A percentile compares a stretch with the other conserved stretches of the same genome.
Conservation (phyloP, 495 filamentous ascomycete genomes). For the Penicillium maclennaniae region DNA sequence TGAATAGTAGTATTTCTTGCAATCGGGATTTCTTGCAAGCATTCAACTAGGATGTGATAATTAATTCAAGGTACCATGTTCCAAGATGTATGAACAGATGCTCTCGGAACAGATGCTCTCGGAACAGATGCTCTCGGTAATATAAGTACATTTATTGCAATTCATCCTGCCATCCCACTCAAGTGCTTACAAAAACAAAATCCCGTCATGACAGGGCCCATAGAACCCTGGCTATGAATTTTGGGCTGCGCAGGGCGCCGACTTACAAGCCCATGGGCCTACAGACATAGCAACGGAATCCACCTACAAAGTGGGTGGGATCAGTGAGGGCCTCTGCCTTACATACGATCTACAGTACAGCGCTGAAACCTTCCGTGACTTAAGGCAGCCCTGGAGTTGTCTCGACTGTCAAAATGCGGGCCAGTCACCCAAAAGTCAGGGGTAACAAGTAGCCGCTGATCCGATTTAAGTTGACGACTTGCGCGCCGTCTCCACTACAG, state of each 20-base stretch:
- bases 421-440: conserved; percentile 4
- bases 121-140: background rate
- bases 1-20: background rate
- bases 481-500: conserved; percentile 16
- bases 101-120: too few species aligned
- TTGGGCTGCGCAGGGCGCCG: background rate
- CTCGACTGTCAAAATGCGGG: background rate
- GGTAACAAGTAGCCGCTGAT: conserved; percentile 6
- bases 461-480: conserved; percentile 11
- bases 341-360: conserved; percentile 1
- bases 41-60: too few species aligned
- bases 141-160: too few species aligned
- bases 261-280: background rate
- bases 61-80: too few species aligned
- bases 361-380: too few species aligned
- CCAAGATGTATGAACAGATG: too few species aligned
- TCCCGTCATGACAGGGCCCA: background rate
- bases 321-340: conserved; percentile 4
- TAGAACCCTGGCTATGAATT: background rate
- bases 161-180: background rate
- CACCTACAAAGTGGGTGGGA: conserved; percentile 1
- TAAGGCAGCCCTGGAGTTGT: background rate
- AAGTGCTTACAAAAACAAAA: background rate
- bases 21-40: background rate
- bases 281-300: background rate